A percentile compares a stretch with the other conserved stretches of the same genome.
These are phyloP conservation scores for Lumnitzera racemosa DNA, from an alignment of 345 rosid species.

Conservation along the genomic window DNA sequence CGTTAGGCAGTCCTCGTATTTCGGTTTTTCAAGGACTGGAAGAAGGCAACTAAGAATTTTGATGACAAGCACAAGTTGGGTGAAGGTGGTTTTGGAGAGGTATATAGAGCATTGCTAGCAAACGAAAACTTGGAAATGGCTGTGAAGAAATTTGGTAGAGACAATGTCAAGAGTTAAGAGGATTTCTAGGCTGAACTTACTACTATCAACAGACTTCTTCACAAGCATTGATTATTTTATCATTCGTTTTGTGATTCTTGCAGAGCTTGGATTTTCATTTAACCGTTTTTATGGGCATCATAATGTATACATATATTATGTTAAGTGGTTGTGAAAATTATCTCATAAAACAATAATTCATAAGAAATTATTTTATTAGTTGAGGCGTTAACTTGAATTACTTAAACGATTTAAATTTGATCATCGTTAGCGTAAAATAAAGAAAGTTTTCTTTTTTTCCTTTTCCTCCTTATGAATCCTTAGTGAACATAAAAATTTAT, in stretches of 20 bases:
- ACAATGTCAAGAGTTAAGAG: slow-evolving; percentile 30
- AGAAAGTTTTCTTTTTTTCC: too few relatives aligned
- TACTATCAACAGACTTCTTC: slow-evolving; percentile 52
- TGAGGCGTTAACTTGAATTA: too few relatives aligned
- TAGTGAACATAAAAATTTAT: too few relatives aligned
- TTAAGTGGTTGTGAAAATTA: too few relatives aligned
- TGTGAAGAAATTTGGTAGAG: slow-evolving; percentile 44
- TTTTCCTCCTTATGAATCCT: too few relatives aligned
- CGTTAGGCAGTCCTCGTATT: slow-evolving; percentile 32
- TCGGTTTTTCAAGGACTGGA: slow-evolving; percentile 50
- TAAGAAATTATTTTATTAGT: too few relatives aligned
- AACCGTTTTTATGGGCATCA: too few relatives aligned
- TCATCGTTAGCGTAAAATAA: too few relatives aligned
- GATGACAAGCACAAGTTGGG: slow-evolving; percentile 28
- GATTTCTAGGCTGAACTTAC: slow-evolving; percentile 55
- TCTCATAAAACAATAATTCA: too few relatives aligned
- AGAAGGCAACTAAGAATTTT: slow-evolving; percentile 33
- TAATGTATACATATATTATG: neutral
- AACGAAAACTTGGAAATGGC: slow-evolving; percentile 36
- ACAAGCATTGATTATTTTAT: slow-evolving; percentile 26
- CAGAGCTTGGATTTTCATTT: neutral
- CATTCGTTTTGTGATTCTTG: too few relatives aligned
- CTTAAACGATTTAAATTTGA: too few relatives aligned
- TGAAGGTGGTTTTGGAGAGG: slow-evolving; percentile 47
- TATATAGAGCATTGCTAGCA: slow-evolving; percentile 36